A percentile compares a stretch with the other conserved stretches of the same genome.
Evolutionary conservation across 2,329 filamentous ascomycete genomes (phyloP).

Genomic region (Onygenales sp.): DNA sequence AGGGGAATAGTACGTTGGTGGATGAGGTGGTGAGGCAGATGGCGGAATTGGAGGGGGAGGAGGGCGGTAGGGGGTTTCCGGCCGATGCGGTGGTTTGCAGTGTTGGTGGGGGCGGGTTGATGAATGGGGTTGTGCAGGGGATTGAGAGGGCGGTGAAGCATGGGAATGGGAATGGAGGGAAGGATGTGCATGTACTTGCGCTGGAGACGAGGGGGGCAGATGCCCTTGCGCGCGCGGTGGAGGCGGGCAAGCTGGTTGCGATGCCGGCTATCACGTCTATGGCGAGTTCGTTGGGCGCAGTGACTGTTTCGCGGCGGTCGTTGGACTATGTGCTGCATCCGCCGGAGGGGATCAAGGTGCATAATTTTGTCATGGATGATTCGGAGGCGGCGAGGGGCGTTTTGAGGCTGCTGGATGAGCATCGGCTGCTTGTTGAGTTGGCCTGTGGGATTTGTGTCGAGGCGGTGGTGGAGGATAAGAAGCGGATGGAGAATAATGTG

Average conservation of each 20-base stretch:
- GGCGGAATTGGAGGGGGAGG: conserved; percentile 25
- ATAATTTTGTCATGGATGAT: conserved; percentile 58
- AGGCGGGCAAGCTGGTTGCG: conserved; percentile 43
- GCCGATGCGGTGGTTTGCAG: conserved; percentile 66
- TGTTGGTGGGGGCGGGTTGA: conserved; percentile 70
- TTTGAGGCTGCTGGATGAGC: conserved; percentile 70
- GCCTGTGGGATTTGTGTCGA: conserved; percentile 75
- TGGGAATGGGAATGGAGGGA: not conserved
- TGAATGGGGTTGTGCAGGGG: conserved; percentile 66
- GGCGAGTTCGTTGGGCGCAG: conserved; percentile 65
- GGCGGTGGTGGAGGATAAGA: conserved; percentile 20
- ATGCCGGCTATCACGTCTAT: conserved; percentile 64
- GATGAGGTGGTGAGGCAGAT: conserved; percentile 35
- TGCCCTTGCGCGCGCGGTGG: conserved; percentile 54
- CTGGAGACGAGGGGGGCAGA: conserved; percentile 69
- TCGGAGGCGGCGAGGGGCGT: conserved; percentile 71
- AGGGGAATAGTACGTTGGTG: conserved; percentile 36
- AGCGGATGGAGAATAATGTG: not conserved
- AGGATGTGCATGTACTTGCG: conserved; percentile 50
- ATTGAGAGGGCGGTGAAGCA: conserved; percentile 41
- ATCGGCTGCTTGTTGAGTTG: conserved; percentile 69
- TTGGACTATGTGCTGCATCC: conserved; percentile 53
- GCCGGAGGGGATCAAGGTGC: conserved; percentile 40
- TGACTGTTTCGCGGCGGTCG: conserved; percentile 57
- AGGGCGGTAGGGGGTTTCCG: conserved; percentile 23